Base-by-base conservation (phyloP, 495 filamentous ascomycete species). In the Penicillium lagena region DNA sequence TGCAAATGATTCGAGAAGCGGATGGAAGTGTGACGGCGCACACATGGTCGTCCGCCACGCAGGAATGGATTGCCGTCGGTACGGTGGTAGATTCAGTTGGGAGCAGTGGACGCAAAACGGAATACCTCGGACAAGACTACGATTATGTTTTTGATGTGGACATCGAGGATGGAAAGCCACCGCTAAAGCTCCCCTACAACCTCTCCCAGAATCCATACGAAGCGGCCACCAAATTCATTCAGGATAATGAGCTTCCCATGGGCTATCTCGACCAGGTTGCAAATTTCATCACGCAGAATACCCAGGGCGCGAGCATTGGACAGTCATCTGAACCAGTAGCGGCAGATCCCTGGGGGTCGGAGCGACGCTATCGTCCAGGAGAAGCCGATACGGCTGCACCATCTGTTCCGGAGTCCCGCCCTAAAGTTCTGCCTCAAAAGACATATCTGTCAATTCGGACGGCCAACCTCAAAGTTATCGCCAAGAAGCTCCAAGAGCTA, bases 71-170 rank as follows among this genome's bases (percentile, higher is more conserved):
- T 40, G 85, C 83, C 45, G 82, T 98, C 3, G 93, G 93, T 39
- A 95, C 89, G 0, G 94, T 97, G 12, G 93, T 99, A 12, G 90
- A 95, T 46, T 80, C 88, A 2, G 85, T 82, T 30, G 91, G 84
- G 29, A 93, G 88, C 58, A 87, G 81, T 46, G 85, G 86, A 4
- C 75, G 75, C 37, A 87, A 86, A 60, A 81, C 75, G 10, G 68
- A 83, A 35, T 86, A 90, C 57, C 62, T 83, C 2, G 94, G 94
- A 15, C 81, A 90, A 60, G 87, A 95, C 43, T 99, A 94, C 59
- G 94, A 99, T 54, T 96, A 87, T 60, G 94, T 99, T 39, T 99
- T 97, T 51, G 91, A 97, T 58, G 93, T 99, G 22, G 94, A 96
- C 55, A 91, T 97, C 45, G 86, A 96, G 58, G 94, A 97, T 49